A percentile compares a stretch with the other conserved stretches of the same genome.
Evolutionary conservation across 1,284 basidiomycete species (phyloP).

Genomic region (Apiotrichum gracile): DNA sequence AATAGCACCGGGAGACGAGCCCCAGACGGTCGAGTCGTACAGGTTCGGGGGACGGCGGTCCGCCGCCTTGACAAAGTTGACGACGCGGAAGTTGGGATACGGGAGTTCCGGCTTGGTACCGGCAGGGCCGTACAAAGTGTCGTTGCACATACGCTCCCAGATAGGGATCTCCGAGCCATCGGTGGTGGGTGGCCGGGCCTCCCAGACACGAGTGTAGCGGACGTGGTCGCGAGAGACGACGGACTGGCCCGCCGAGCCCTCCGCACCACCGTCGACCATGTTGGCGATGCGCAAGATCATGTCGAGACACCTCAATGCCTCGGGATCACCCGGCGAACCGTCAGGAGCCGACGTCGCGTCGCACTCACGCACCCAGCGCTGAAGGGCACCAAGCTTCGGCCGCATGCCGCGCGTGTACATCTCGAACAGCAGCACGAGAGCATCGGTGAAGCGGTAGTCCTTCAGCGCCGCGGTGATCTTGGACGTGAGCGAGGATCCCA

Average conservation of each 20-base stretch:
- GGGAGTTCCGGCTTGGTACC: conserved; percentile 11
- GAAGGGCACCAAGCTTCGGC: conserved; percentile 56
- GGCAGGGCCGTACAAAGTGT: conserved; percentile 26
- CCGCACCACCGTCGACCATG: conserved; percentile 10
- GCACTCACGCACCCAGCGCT: conserved; percentile 57
- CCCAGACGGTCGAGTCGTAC: conserved; percentile 52
- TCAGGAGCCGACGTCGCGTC: conserved; percentile 51
- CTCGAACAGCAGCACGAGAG: conserved; percentile 54
- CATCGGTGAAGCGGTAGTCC: conserved; percentile 49
- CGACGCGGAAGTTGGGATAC: conserved; percentile 29
- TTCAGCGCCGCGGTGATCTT: conserved; percentile 51
- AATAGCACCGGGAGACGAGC: conserved; percentile 47
- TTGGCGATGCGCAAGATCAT: conserved; percentile 52
- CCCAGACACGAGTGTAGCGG: conserved; percentile 28
- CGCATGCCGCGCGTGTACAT: conserved; percentile 52
- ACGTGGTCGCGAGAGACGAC: conserved; percentile 15
- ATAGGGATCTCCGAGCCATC: conserved; percentile 29
- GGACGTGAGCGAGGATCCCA: conserved; percentile 50
- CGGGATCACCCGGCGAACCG: conserved; percentile 37
- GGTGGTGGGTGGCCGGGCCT: conserved; percentile 26
- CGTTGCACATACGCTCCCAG: conserved; percentile 35
- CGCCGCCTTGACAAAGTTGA: conserved; percentile 46
- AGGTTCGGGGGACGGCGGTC: conserved; percentile 51
- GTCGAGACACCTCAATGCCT: conserved; percentile 51
- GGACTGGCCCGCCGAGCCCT: conserved; percentile 14